Evolutionary conservation across 1,284 basidiomycete species (phyloP), one percentile per base, ranked within the genome.

Genomic region (Pulveroboletus sp.): DNA sequence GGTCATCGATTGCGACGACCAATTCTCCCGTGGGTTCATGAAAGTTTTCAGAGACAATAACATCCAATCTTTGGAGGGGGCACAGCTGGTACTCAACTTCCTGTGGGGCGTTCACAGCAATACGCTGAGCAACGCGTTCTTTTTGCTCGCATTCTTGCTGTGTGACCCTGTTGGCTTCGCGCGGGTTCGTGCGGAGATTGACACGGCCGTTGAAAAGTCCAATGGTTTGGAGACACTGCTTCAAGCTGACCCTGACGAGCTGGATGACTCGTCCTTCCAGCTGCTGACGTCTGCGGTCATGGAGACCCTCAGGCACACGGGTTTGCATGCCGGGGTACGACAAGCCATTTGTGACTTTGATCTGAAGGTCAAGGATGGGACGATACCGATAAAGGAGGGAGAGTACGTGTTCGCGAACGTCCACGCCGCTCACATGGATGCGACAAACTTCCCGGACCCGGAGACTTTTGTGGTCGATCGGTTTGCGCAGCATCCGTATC

Each of bases 261-360:
- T 71, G 44, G 69, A 68, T 12, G 58, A 64, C 42, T 44, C 59
- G 4, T 56, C 57, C 1, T 63, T 71, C 38, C 7, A 17, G n/a
- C 26, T 71, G 0, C 28, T 71, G n/a, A 69, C 67, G 2, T 71
- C 67, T 9, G 66, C 64, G 1, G 51, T 70, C 46, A 68, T 71
- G 65, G 69, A 71, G 52, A 71, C 68, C 10, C 45, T 68, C 56
- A 54, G 69, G 33, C 46, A 71, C 17, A 66, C 60, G 0, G 46
- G 42, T 0, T 42, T 70, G 52, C 57, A 66, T 17, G 53, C 56
- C 1, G 61, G 57, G 2, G 43, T 65, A 33, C 60, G 58, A 10
- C 42, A 59, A 35, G 69, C 65, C 11, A 50, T 4, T 8, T 28
- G 58, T 31, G 58, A 71, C 57, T 60, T 68, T 42, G 58, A 60